These are phyloP conservation scores for Lactifluus volemus DNA, from an alignment of 768 basidiomycete genomes.

Conservation along the genomic window DNA sequence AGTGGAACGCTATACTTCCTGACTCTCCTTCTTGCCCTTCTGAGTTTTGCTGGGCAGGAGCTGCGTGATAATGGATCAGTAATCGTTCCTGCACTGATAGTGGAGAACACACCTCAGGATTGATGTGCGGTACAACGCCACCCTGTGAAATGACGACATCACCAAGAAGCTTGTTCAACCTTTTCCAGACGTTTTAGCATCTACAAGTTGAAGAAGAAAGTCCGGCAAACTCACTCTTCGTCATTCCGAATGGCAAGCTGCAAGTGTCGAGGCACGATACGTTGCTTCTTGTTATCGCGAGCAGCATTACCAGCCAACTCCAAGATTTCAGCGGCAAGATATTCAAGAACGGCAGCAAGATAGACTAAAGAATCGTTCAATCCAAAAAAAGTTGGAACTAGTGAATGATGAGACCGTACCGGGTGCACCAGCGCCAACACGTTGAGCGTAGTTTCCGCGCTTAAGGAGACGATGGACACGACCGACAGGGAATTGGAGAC, in stretches of 20 bases:
- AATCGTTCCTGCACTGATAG: not conserved
- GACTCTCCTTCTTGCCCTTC: constrained; percentile 44
- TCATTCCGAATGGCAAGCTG: constrained; percentile 94
- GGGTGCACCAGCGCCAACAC: constrained; percentile 83
- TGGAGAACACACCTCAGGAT: constrained; percentile 37
- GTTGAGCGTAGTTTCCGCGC: constrained; percentile 78
- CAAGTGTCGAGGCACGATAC: constrained; percentile 92
- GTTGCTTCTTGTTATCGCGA: constrained; percentile 89
- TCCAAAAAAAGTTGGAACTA: not conserved
- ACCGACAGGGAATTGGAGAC: constrained; percentile 85
- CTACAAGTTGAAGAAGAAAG: not conserved
- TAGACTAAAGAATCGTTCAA: constrained; percentile 46
- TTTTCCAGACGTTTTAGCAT: constrained; percentile 21
- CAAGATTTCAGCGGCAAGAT: constrained; percentile 88
- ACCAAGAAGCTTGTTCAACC: constrained; percentile 62
- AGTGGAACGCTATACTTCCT: constrained; percentile 26
- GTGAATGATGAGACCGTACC: constrained; percentile 34
- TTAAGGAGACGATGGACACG: constrained; percentile 88
- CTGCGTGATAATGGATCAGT: constrained; percentile 16
- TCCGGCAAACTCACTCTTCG: constrained; percentile 53
- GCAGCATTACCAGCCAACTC: constrained; percentile 89
- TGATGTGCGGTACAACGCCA: constrained; percentile 84
- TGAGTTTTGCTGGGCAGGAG: constrained; percentile 40
- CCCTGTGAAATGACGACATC: constrained; percentile 92
- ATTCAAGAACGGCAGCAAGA: constrained; percentile 87